Evolutionary conservation across 1,284 basidiomycete species (phyloP), one percentile per base, ranked within the genome.

Genomic region (Trichosporon coremiiforme): DNA sequence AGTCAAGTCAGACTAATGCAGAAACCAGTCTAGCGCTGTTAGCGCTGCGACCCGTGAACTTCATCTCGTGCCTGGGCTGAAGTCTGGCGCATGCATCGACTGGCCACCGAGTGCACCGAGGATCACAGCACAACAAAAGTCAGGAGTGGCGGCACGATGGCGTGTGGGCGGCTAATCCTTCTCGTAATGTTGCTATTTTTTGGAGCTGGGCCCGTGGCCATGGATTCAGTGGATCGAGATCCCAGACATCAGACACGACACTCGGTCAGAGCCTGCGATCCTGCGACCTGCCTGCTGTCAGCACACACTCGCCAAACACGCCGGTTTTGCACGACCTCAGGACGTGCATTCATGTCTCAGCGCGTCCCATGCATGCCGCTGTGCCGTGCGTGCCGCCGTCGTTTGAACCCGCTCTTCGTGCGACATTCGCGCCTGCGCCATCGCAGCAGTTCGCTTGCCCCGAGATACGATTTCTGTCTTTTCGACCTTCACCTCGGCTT

Each of bases 101-200:
- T 17, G 41, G 12, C 2, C 10, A 12, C 33, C 5, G 10, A 38
- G 36, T 38, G 36, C 36, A 38, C 36, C 36, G 36, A 38, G 45
- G 45, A 33, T 33, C 33, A 8, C 33, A 33, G 33, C 33, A 8
- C 33, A 33, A 8, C 45, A 20, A 12, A 4, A n/a, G 45, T 47
- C 45, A 47, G 45, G 45, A 47, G 45, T 47, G 45, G 45, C 45
- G 45, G 17, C n/a, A 10, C 7, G 47, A 53, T 45, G 41, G 41
- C 41, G 41, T 45, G 41, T 15, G 41, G 41, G 41, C 41, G 17
- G 47, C 47, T 53, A 53, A 22, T 22, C 47, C 4, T 53, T 53
- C 47, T 53, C 47, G 47, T 53, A 53, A 53, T 53, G 47, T 53
- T 53, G 47, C 47, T 53, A 53, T 53, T 53, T 53, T 53, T 22